phyloP scores from a whole-genome alignment of 78 protist species.

The Chrysochromulina parva region DNA sequence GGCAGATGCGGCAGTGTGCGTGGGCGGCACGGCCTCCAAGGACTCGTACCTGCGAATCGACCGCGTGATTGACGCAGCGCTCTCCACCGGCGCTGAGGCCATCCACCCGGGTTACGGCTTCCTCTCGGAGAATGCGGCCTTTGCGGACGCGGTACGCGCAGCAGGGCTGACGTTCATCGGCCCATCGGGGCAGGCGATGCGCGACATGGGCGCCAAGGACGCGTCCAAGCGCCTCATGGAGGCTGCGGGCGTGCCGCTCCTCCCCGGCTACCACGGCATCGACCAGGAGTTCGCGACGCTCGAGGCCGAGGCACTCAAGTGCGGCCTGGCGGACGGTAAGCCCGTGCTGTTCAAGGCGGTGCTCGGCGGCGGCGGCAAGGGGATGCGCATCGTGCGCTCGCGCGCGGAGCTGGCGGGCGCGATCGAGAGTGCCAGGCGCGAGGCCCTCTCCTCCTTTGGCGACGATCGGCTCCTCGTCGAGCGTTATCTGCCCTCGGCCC shows the following conservation, averaged over 20 bases:
- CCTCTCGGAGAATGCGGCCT: slow-evolving; percentile 88
- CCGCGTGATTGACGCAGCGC: background rate
- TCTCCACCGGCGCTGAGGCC: slow-evolving; percentile 34
- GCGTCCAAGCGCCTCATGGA: background rate
- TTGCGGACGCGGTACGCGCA: slow-evolving; percentile 46
- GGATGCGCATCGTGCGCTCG: slow-evolving; percentile 78
- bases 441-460: slow-evolving; percentile 77
- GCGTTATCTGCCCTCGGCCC: slow-evolving; percentile 88
- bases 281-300: background rate
- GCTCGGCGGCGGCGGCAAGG: slow-evolving; percentile 97
- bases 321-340: background rate
- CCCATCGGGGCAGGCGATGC: background rate
- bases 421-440: background rate
- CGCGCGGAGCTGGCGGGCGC: background rate
- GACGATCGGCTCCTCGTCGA: slow-evolving; percentile 90
- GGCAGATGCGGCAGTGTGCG: slow-evolving; percentile 85
- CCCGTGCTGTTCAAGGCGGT: slow-evolving; percentile 91
- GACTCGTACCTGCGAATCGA: slow-evolving; percentile 72
- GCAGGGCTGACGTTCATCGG: slow-evolving; percentile 10
- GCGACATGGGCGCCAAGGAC: slow-evolving; percentile 1
- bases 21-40: slow-evolving; percentile 85
- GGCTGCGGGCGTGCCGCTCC: slow-evolving; percentile 19
- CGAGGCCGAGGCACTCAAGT: background rate
- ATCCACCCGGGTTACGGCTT: slow-evolving; percentile 98
- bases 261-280: slow-evolving; percentile 14